Evolutionary conservation across 257 asterid genomes (phyloP), one percentile per base, ranked within the genome.

Genomic region (Nicotiana paniculata): DNA sequence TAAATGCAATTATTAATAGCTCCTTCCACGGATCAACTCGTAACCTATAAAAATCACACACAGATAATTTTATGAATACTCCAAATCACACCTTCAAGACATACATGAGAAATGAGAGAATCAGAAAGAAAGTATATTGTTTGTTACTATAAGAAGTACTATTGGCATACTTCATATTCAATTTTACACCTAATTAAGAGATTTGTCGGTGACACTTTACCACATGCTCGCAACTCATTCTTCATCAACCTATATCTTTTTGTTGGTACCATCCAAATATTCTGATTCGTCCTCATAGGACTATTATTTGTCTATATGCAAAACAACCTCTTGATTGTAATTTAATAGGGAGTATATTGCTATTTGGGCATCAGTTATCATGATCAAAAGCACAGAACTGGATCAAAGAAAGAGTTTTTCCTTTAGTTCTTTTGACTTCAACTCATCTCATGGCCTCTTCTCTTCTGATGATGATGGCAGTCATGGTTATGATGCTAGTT

Each of bases 401-500:
- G 82, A 79, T 4, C 82, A 79, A 61, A 61, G 74, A 79, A 79
- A 72, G 43, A 79, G 82, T 58, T 74, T 74, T 58, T 74, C 79
- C 7, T 74, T 74, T 15, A 74, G 26, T 51, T 74, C 82, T 10
- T 48, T 61, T 1, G 75, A 79, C 17, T 79, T 62, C 59, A 79
- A 79, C n/a, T 61, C 75, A 37, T 79, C 62, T 0, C 53, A 48
- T 74, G 12, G 62, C 10, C 26, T 48, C 24, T 51, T 74, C 63
- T 74, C 59, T 12, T 78, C 69, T 8, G 35, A 28, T 79, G 57
- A 46, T 59, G 82, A 79, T 61, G 4, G 5, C 21, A 30, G 18
- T 21, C 59, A 72, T 0, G 54, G 79, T 57, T 21, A 18, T 46
- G 30, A 26, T 66, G 35, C 33, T 30, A 13, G 24, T 74, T 74